A percentile compares a stretch with the other conserved stretches of the same genome.
phyloP scores from a whole-genome alignment of 2,329 filamentous ascomycete genomes.

The Pezicula carpinea region DNA sequence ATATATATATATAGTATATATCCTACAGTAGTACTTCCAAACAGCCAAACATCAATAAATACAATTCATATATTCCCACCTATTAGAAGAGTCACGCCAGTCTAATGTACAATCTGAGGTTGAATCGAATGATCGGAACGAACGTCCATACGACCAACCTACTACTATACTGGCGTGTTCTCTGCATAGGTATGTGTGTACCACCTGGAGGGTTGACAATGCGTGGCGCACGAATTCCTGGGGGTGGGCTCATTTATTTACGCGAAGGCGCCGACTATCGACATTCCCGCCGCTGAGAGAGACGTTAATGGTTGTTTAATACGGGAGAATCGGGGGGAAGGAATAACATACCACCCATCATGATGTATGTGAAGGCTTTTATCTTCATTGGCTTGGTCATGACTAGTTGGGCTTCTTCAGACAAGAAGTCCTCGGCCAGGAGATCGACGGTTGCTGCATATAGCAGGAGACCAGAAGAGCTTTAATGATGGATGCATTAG shows the following conservation, averaged over 20 bases:
- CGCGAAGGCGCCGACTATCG: conserved; percentile 9
- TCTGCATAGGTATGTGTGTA: no score
- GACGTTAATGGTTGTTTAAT: neutral
- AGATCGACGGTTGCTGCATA: conserved; percentile 79
- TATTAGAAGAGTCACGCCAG: no score
- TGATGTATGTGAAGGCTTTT: conserved; percentile 8
- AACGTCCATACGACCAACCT: no score
- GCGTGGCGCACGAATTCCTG: no score
- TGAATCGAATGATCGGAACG: no score
- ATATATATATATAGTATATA: no score
- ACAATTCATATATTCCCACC: no score
- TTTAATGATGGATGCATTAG: neutral
- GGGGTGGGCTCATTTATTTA: neutral
- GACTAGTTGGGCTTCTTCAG: conserved; percentile 59
- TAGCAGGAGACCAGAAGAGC: conserved; percentile 67
- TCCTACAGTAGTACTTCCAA: no score
- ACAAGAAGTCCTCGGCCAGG: conserved; percentile 74
- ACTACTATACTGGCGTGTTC: no score
- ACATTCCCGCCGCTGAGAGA: conserved; percentile 6
- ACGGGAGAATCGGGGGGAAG: neutral
- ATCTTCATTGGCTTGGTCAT: conserved; percentile 40
- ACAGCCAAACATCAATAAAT: no score
- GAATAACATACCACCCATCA: conserved; percentile 7
- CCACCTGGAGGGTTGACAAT: no score
- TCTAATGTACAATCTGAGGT: no score